phyloP scores from a whole-genome alignment of 1,284 basidiomycete species.

The Malassezia pachydermatis region DNA sequence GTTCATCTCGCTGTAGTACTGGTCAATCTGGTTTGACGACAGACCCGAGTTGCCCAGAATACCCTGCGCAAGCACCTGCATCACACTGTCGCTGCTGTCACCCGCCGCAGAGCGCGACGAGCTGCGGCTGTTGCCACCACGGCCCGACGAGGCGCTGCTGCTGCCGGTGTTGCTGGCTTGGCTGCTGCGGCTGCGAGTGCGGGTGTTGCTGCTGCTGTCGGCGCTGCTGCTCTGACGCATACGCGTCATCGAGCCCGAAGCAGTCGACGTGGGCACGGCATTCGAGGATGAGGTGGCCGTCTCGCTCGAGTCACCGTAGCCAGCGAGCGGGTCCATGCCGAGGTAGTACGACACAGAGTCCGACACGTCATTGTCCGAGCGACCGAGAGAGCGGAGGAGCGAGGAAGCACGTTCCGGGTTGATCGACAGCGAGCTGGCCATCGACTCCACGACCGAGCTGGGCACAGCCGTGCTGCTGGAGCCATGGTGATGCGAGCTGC shows the following conservation, averaged over 20 bases:
- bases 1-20: slow-evolving; percentile 10
- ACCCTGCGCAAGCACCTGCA: slow-evolving; percentile 11
- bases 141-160: background rate
- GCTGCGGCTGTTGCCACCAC: background rate
- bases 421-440: no score
- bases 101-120: background rate
- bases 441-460: no score
- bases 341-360: background rate
- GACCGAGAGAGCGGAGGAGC: no score
- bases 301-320: background rate
- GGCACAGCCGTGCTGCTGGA: no score
- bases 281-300: background rate
- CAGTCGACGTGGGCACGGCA: background rate
- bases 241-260: background rate
- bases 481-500: no score
- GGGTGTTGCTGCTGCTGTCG: background rate
- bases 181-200: background rate
- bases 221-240: background rate
- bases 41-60: slow-evolving; percentile 15
- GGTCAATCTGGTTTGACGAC: slow-evolving; percentile 12
- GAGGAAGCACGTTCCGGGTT: no score
- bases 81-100: background rate
- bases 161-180: background rate
- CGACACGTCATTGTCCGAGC: no score
- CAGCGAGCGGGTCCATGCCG: slow-evolving; percentile 6